Percentiles rank a stretch among this genome's conserved stretches.
Conservation (phyloP, 2,329 filamentous ascomycete species). For the Graphiopsis chlorocephala region DNA sequence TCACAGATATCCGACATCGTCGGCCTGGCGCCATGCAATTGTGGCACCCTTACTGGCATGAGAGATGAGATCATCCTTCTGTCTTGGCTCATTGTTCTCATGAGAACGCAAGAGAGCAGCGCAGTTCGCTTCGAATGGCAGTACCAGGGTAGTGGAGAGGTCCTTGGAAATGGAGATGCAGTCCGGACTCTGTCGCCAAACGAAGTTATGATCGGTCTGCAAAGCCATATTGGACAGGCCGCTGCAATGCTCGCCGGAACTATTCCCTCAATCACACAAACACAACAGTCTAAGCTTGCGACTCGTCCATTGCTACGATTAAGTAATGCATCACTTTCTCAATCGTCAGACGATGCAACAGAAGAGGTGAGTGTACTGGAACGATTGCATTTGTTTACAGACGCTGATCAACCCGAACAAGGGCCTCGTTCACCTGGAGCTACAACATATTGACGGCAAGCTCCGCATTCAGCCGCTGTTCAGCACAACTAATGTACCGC, state of each 20-base stretch:
- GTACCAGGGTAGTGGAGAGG: conserved; percentile 26
- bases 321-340: conserved; percentile 13
- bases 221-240: conserved; percentile 32
- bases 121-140: conserved; percentile 42
- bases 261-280: conserved; percentile 21
- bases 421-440: conserved; percentile 1
- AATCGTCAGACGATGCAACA: conserved; percentile 2
- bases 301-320: conserved; percentile 7
- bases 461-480: conserved; percentile 14
- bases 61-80: conserved; percentile 43
- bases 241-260: conserved; percentile 28
- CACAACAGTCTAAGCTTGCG: not conserved
- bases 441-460: not conserved
- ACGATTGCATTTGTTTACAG: not conserved
- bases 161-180: conserved; percentile 18
- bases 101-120: conserved; percentile 43
- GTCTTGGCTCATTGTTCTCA: conserved; percentile 47
- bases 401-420: not conserved
- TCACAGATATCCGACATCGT: conserved; percentile 18
- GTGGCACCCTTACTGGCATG: conserved; percentile 34
- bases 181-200: conserved; percentile 30
- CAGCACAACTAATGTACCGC: conserved; percentile 13
- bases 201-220: conserved; percentile 35
- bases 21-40: conserved; percentile 29
- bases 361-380: not conserved